Evolutionary conservation across 768 basidiomycete genomes (phyloP).

Genomic region (Dacryopinax primogenitus): DNA sequence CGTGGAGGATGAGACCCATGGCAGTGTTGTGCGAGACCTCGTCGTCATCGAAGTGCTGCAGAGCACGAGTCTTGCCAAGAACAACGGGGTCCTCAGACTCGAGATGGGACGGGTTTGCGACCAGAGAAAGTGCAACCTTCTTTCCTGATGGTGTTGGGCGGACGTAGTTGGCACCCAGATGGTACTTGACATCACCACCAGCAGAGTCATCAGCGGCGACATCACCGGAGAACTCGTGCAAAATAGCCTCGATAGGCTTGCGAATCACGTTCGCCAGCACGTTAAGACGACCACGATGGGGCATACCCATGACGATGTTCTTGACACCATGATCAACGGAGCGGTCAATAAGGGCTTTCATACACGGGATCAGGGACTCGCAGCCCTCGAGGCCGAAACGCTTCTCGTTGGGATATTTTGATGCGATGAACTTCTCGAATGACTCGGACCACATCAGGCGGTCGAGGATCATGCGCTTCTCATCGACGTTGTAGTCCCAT

Average conservation of each 20-base stretch:
- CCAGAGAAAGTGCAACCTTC: slow-evolving; percentile 91
- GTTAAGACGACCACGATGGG: slow-evolving; percentile 95
- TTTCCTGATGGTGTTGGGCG: slow-evolving; percentile 96
- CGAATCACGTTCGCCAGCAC: slow-evolving; percentile 97
- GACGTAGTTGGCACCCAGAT: slow-evolving; percentile 96
- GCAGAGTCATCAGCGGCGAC: slow-evolving; percentile 57
- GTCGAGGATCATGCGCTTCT: slow-evolving; percentile 98
- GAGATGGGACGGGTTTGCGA: slow-evolving; percentile 96
- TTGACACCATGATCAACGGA: slow-evolving; percentile 95
- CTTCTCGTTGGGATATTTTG: slow-evolving; percentile 99
- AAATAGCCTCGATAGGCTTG: slow-evolving; percentile 93
- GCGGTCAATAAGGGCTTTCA: slow-evolving; percentile 98
- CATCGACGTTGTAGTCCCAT: slow-evolving; percentile 95
- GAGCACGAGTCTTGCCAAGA: slow-evolving; percentile 94
- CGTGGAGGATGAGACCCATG: slow-evolving; percentile 91
- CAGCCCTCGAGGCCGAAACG: slow-evolving; percentile 98
- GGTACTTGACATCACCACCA: slow-evolving; percentile 98
- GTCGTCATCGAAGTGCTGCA: slow-evolving; percentile 89
- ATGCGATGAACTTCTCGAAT: slow-evolving; percentile 96
- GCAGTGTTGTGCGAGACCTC: slow-evolving; percentile 67
- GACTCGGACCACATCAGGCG: slow-evolving; percentile 99
- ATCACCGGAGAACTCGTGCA: slow-evolving; percentile 85
- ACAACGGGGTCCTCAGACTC: slow-evolving; percentile 97
- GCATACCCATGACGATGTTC: slow-evolving; percentile 96
- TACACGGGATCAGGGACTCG: slow-evolving; percentile 93